These are phyloP conservation scores for Aureobasidium leucospermi DNA, from an alignment of 2,329 filamentous ascomycete species.

Conservation along the genomic window DNA sequence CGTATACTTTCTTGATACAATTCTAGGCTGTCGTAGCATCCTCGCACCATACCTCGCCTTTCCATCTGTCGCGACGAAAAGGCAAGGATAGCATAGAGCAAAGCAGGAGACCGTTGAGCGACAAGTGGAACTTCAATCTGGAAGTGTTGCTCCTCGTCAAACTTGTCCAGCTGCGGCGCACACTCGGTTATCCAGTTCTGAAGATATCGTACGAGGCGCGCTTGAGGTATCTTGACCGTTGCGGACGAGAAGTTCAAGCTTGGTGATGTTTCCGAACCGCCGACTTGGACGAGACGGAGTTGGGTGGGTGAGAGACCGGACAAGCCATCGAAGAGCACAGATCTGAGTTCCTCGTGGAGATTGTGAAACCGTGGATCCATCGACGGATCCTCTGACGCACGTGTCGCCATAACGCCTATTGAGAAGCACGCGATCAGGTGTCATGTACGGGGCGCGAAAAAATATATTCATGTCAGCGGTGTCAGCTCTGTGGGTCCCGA, in stretches of 20 bases:
- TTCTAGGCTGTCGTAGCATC: constrained; percentile 5
- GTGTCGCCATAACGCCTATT: constrained; percentile 3
- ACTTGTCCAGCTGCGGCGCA: constrained; percentile 6
- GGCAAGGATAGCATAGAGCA: constrained; percentile 3
- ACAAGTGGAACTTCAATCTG: constrained; percentile 3
- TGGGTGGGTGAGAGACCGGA: neutral
- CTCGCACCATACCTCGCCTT: neutral
- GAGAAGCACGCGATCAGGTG: neutral
- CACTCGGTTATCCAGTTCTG: constrained; percentile 4
- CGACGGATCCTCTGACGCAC: neutral
- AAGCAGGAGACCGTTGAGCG: neutral
- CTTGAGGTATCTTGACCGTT: constrained; percentile 3
- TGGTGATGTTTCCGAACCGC: neutral
- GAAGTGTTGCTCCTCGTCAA: constrained; percentile 3
- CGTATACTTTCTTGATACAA: constrained; percentile 2
- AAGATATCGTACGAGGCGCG: neutral
- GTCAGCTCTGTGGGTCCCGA: neutral
- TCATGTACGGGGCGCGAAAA: neutral
- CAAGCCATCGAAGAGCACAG: constrained; percentile 2
- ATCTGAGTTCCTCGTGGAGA: constrained; percentile 5
- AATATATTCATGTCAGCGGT: neutral
- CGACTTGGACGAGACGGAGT: neutral
- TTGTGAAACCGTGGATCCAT: constrained; percentile 6
- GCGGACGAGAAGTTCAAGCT: neutral
- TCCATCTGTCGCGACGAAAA: constrained; percentile 8